phyloP scores from a whole-genome alignment of 2,329 filamentous ascomycete species.

The Alternaria sp. region DNA sequence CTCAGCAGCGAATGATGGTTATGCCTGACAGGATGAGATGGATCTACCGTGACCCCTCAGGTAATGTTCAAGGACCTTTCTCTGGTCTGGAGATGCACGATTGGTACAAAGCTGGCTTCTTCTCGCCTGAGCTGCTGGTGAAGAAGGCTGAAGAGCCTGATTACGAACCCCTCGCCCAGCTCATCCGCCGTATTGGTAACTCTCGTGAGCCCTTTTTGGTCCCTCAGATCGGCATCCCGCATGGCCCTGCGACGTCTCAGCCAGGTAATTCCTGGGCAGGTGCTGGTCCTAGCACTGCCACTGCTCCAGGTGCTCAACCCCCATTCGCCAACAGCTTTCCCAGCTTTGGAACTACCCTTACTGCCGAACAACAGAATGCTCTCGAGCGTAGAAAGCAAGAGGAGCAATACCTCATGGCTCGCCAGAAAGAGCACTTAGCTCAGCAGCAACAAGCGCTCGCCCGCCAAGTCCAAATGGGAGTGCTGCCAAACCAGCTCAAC shows the following conservation, averaged over 20 bases:
- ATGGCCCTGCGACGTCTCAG: constrained; percentile 73
- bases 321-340: constrained; percentile 94
- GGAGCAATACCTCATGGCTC: constrained; percentile 95
- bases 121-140: constrained; percentile 91
- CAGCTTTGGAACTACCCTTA: constrained; percentile 94
- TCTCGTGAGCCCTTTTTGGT: constrained; percentile 97
- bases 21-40: constrained; percentile 99
- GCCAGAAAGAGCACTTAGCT: constrained; percentile 91
- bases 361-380: constrained; percentile 97
- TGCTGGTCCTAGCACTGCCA: constrained; percentile 41
- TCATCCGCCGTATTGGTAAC: constrained; percentile 95
- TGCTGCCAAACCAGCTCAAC: constrained; percentile 73
- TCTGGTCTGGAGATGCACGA: constrained; percentile 99
- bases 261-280: constrained; percentile 57
- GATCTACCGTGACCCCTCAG: constrained; percentile 96
- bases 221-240: constrained; percentile 93
- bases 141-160: constrained; percentile 94
- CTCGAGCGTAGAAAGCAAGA: constrained; percentile 96
- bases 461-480: constrained; percentile 71
- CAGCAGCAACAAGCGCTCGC: constrained; percentile 82
- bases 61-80: constrained; percentile 91
- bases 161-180: constrained; percentile 92
- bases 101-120: constrained; percentile 99
- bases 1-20: constrained; percentile 88
- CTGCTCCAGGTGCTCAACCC: constrained; percentile 66